Evolutionary conservation across 495 filamentous ascomycete species (phyloP).

Genomic region (Stereocaulon alpinum): DNA sequence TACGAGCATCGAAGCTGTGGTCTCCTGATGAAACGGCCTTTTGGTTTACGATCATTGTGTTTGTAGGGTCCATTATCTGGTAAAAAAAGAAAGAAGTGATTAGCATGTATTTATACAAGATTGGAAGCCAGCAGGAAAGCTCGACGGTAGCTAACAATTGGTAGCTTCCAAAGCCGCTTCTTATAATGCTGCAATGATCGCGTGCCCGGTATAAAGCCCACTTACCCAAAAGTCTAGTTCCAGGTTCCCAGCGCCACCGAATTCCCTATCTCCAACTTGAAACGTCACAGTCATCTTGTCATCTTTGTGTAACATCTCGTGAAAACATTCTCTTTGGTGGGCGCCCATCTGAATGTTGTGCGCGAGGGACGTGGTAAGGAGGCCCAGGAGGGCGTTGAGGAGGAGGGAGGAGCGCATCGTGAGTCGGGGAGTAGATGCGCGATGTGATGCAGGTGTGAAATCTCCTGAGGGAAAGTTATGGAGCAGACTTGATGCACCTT

Average conservation of each 20-base stretch:
- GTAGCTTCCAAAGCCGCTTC: too few species aligned
- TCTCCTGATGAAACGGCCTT: constrained; percentile 77
- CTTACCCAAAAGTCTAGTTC: constrained; percentile 98
- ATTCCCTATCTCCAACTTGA: constrained; percentile 94
- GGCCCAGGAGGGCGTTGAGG: constrained; percentile 51
- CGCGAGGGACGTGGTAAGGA: constrained; percentile 53
- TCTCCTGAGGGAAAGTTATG: neutral
- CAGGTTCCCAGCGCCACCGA: constrained; percentile 86
- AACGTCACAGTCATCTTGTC: constrained; percentile 98
- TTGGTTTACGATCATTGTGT: constrained; percentile 65
- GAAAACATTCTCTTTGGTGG: constrained; percentile 92
- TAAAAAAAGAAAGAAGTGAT: neutral
- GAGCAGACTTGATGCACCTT: neutral
- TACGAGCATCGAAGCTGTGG: constrained; percentile 75
- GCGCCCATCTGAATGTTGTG: constrained; percentile 94
- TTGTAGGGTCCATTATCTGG: constrained; percentile 75
- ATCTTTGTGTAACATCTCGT: constrained; percentile 83
- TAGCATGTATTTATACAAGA: neutral
- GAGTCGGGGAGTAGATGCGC: constrained; percentile 1
- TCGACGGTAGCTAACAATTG: neutral
- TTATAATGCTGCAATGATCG: neutral
- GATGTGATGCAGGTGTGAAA: neutral
- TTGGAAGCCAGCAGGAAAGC: neutral
- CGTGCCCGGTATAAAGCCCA: neutral
- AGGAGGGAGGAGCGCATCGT: constrained; percentile 49